These are phyloP conservation scores for Mitragyna speciosa DNA, from an alignment of 257 asterid genomes.

Conservation along the genomic window DNA sequence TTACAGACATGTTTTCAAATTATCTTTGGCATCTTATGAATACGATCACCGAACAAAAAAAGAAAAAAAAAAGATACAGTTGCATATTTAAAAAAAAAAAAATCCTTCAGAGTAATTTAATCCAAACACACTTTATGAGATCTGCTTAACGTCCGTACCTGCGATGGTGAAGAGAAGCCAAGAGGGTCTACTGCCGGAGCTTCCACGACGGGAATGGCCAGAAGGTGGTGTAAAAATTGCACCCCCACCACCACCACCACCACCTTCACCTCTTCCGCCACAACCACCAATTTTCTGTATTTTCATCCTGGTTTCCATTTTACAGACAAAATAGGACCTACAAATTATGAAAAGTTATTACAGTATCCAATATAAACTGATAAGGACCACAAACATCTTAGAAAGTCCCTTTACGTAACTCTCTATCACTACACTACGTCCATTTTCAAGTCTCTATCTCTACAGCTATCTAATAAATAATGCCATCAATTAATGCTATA, in stretches of 20 bases:
- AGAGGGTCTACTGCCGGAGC: constrained; percentile 1
- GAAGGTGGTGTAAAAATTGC: background rate
- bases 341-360: background rate
- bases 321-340: background rate
- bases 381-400: background rate
- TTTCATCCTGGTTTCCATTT: background rate
- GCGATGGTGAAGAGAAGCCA: constrained; percentile 7
- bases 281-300: background rate
- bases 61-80: no score
- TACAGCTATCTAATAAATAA: background rate
- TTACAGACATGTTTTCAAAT: no score
- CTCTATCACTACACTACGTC: background rate
- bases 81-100: no score
- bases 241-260: no score
- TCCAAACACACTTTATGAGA: no score
- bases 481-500: no score
- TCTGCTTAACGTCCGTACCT: background rate
- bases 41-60: no score
- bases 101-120: no score
- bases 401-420: background rate
- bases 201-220: background rate
- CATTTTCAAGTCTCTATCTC: background rate
- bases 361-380: background rate
- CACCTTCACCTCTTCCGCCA: background rate
- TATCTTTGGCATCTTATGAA: no score